A percentile compares a stretch with the other conserved stretches of the same genome.
These are phyloP conservation scores for Willaertia magna DNA, from an alignment of 208 protist genomes.

Conservation along the genomic window DNA sequence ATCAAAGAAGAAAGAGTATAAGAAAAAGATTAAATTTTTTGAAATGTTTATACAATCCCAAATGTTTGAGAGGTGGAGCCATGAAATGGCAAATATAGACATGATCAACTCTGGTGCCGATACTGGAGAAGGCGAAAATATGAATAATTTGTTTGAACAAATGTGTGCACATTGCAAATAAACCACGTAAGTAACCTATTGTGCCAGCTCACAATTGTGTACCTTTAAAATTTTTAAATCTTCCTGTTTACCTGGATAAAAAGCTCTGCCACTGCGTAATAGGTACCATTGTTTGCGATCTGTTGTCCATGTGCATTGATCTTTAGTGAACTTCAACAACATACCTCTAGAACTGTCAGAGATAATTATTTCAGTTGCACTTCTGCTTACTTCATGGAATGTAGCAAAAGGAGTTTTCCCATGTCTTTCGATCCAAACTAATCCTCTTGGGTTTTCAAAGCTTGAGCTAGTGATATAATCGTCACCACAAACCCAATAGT, in stretches of 20 bases:
- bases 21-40: not conserved
- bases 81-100: not conserved
- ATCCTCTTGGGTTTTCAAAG: not conserved
- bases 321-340: not conserved
- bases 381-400: not conserved
- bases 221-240: no score
- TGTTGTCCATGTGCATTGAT: not conserved
- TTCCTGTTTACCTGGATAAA: no score
- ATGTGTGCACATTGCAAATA: no score
- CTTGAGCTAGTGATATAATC: not conserved
- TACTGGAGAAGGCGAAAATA: no score
- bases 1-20: not conserved
- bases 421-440: not conserved
- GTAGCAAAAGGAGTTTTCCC: not conserved
- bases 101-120: no score
- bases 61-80: not conserved
- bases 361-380: not conserved
- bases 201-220: no score
- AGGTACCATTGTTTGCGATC: no score
- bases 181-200: no score
- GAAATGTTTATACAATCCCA: not conserved
- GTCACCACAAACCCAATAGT: not conserved
- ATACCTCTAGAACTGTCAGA: not conserved
- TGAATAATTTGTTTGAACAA: no score
- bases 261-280: no score